Evolutionary conservation across 306 rosid genomes (phyloP).

Genomic region (Rosa lucieae): DNA sequence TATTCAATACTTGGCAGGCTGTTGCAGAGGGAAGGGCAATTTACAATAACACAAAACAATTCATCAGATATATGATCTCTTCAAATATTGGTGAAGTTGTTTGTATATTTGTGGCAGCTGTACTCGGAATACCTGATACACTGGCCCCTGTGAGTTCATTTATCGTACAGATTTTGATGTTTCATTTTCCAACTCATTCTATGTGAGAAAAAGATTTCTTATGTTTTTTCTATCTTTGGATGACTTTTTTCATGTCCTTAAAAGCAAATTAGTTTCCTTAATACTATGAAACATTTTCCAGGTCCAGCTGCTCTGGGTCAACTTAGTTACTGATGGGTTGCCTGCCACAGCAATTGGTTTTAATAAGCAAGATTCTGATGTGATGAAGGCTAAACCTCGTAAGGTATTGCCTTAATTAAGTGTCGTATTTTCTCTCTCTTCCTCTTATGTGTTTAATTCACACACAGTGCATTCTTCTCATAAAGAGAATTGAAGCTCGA

Average conservation of each 20-base stretch:
- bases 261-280: neutral
- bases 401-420: constrained; percentile 54
- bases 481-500: neutral
- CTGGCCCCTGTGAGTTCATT: constrained; percentile 87
- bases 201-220: constrained; percentile 1
- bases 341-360: constrained; percentile 99
- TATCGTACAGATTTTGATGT: neutral
- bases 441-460: neutral
- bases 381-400: constrained; percentile 93
- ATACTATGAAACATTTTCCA: constrained; percentile 29
- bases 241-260: neutral
- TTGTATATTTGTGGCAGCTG: constrained; percentile 98
- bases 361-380: constrained; percentile 95
- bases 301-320: constrained; percentile 99
- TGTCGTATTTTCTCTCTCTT: neutral
- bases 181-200: constrained; percentile 25
- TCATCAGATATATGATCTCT: constrained; percentile 98
- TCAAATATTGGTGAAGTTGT: constrained; percentile 99
- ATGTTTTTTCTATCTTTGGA: neutral
- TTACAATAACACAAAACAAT: constrained; percentile 92
- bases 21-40: constrained; percentile 99
- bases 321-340: constrained; percentile 94
- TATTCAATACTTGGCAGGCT: constrained; percentile 57
- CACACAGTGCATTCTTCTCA: neutral
- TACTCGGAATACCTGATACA: constrained; percentile 98